Evolutionary conservation across 176 grass and related monocot species (phyloP), one percentile per base, ranked within the genome.

Genomic region (Dactylis glomerata): DNA sequence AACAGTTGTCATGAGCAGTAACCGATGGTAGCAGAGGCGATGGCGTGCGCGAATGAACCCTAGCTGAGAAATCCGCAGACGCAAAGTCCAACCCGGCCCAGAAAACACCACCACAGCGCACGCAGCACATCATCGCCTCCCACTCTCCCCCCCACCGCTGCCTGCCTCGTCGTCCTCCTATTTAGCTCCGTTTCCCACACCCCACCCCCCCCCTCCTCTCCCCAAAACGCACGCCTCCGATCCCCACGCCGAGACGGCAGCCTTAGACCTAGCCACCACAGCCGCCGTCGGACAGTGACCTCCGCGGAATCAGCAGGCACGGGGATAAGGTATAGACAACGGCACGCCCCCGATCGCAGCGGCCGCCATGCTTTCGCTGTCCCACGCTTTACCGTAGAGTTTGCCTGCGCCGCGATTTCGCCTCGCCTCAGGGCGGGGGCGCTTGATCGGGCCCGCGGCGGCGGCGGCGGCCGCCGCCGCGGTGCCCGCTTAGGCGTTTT

Each of bases 211-310:
- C 10, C 28, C 59, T n/a, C 16, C 27, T 23, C 8, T 40, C 17
- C 41, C 40, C 22, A 32, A 58, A 82, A 55, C 67, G 36, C 80
- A 58, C 67, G 80, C 80, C 68, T 83, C 68, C 81, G 68, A 73
- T 83, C 68, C 52, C 67, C 68, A 59, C 52, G 59, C 78, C 44
- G 78, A 51, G 77, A 34, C 40, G 58, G 24, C 77, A 46, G 80
- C 80, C 66, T 57, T 72, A 73, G 81, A 73, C 68, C 81, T 83
- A 83, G 67, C 66, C 55, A 28, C 76, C 76, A 41, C 36, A 38
- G 55, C 80, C 65, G 34, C 66, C 26, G 80, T 52, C 66, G 22
- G 68, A 73, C 68, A 59, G 66, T 40, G 17, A 71, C 67, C 68
- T 28, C 81, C 81, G 26, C 68, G 12, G 81, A 83, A 32, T 83